phyloP scores from a whole-genome alignment of 768 basidiomycete species.

The Lactarius deliciosus region DNA sequence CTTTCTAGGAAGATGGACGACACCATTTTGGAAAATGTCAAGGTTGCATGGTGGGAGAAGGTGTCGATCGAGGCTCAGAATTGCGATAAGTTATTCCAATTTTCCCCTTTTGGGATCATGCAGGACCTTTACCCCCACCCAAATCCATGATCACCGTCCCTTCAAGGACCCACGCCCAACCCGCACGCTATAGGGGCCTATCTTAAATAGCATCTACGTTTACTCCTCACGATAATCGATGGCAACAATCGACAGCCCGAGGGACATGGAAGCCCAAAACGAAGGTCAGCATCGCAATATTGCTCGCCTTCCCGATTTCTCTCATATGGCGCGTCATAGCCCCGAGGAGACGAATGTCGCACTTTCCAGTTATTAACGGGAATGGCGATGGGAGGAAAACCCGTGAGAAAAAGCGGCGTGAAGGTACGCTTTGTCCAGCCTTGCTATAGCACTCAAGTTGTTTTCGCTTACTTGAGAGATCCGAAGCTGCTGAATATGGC shows the following conservation, averaged over 20 bases:
- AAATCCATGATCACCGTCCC: neutral
- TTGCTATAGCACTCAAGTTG: neutral
- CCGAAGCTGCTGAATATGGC: conserved; percentile 11
- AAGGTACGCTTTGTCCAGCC: neutral
- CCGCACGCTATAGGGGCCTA: neutral
- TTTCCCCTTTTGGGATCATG: neutral
- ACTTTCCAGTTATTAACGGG: neutral
- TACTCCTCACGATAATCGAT: neutral
- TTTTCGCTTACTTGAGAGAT: neutral
- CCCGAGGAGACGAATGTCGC: neutral
- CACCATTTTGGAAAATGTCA: neutral
- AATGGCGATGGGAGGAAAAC: neutral
- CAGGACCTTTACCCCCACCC: neutral
- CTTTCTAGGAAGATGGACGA: neutral
- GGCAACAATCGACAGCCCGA: neutral
- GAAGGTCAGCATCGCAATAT: neutral
- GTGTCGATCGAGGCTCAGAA: neutral
- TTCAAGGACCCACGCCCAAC: neutral
- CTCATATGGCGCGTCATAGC: neutral
- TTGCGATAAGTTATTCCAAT: neutral
- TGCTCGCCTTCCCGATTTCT: neutral
- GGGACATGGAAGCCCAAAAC: neutral
- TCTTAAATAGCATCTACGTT: neutral
- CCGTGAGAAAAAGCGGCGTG: conserved; percentile 1
- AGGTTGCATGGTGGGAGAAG: neutral